Evolutionary conservation across 2,329 filamentous ascomycete genomes (phyloP).

Genomic region (Alternaria ethzedia): DNA sequence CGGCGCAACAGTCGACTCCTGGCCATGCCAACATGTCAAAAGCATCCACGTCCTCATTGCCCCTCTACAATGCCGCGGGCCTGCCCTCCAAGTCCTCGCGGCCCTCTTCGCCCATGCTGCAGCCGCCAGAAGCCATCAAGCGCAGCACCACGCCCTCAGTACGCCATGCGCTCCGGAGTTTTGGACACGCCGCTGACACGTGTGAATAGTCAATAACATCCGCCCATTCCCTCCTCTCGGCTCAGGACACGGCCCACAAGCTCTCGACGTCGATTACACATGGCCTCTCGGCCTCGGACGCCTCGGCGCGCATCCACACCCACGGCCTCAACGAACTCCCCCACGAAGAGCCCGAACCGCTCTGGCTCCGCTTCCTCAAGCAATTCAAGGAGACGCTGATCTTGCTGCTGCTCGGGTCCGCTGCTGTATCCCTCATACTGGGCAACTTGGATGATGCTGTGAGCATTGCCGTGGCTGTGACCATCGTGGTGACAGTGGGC

Average conservation of each 20-base stretch:
- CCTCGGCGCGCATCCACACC: conserved; percentile 76
- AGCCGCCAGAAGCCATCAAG: conserved; percentile 34
- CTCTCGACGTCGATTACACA: conserved; percentile 82
- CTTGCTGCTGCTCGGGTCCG: conserved; percentile 86
- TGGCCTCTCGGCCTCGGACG: conserved; percentile 82
- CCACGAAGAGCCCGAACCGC: conserved; percentile 88
- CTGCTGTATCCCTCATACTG: conserved; percentile 84
- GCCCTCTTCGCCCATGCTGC: conserved; percentile 38
- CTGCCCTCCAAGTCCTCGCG: conserved; percentile 36
- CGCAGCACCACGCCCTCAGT: conserved; percentile 42
- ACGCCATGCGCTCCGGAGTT: conserved; percentile 15
- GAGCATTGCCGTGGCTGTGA: conserved; percentile 94
- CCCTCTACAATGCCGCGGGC: conserved; percentile 59
- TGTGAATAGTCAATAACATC: conserved; percentile 51
- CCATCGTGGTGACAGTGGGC: conserved; percentile 93
- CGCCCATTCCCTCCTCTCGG: conserved; percentile 70
- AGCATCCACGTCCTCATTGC: conserved; percentile 64
- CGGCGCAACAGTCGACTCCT: conserved; percentile 36
- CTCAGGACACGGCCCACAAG: conserved; percentile 76
- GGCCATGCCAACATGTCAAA: conserved; percentile 68
- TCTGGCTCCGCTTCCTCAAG: conserved; percentile 94
- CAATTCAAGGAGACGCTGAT: conserved; percentile 98
- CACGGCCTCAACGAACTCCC: conserved; percentile 94
- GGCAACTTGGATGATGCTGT: conserved; percentile 94
- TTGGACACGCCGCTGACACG: conserved; percentile 23